These are phyloP conservation scores for Pseudopyrenochaeta lycopersici DNA, from an alignment of 2,329 filamentous ascomycete species.

Conservation along the genomic window DNA sequence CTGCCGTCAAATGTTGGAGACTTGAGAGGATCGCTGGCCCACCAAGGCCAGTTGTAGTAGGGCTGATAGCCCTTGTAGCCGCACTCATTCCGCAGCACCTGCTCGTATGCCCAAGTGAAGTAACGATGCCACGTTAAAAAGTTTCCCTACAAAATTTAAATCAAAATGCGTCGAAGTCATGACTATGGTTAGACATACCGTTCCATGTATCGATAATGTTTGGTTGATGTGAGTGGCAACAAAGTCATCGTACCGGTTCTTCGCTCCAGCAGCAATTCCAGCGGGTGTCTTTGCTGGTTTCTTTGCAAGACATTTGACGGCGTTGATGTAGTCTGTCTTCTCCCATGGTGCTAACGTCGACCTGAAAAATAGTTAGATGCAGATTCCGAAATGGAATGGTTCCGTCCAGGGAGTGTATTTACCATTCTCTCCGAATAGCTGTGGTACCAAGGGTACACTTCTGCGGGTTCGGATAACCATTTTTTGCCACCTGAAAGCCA, in stretches of 20 bases:
- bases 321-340: slow-evolving; percentile 40
- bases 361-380: slow-evolving; percentile 15
- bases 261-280: slow-evolving; percentile 32
- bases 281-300: slow-evolving; percentile 34
- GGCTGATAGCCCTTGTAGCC: slow-evolving; percentile 54
- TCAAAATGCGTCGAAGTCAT: slow-evolving; percentile 34
- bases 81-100: slow-evolving; percentile 53
- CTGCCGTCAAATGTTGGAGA: slow-evolving; percentile 66
- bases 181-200: slow-evolving; percentile 17
- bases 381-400: no score
- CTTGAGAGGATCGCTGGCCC: slow-evolving; percentile 53
- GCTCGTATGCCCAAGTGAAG: slow-evolving; percentile 54
- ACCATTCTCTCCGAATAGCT: slow-evolving; percentile 56
- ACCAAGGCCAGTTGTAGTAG: slow-evolving; percentile 64
- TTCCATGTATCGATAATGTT: slow-evolving; percentile 39
- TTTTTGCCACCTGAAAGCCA: slow-evolving; percentile 27
- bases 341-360: slow-evolving; percentile 23
- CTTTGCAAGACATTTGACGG: slow-evolving; percentile 40
- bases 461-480: slow-evolving; percentile 28
- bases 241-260: slow-evolving; percentile 44
- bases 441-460: slow-evolving; percentile 51
- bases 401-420: not conserved
- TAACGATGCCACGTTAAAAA: slow-evolving; percentile 55
- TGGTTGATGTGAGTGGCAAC: slow-evolving; percentile 43
- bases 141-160: slow-evolving; percentile 37